These are phyloP conservation scores for Sugiyamaella novakii DNA, from an alignment of 1,139 yeast species.

Conservation along the genomic window DNA sequence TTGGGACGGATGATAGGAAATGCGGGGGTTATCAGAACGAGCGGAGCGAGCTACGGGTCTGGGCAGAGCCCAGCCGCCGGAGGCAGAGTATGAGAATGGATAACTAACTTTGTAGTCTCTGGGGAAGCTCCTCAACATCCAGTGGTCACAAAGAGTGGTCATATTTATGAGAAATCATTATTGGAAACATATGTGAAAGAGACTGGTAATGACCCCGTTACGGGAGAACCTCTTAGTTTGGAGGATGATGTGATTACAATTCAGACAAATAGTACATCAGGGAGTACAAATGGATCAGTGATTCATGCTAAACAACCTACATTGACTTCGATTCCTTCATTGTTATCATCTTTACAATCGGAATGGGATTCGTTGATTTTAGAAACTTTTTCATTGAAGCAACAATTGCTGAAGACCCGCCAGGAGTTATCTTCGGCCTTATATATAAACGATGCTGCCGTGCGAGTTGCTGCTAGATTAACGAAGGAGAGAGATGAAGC, in stretches of 20 bases:
- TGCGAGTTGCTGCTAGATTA: conserved; percentile 77
- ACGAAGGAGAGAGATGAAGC: conserved; percentile 77
- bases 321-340: conserved; percentile 72
- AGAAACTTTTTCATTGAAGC: conserved; percentile 75
- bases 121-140: conserved; percentile 71
- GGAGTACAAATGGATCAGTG: conserved; percentile 24
- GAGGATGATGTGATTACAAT: conserved; percentile 62
- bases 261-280: conserved; percentile 23
- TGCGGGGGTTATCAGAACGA: background rate
- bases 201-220: conserved; percentile 75
- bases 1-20: background rate
- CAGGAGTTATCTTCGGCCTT: conserved; percentile 76
- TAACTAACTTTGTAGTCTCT: conserved; percentile 46
- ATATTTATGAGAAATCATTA: conserved; percentile 66
- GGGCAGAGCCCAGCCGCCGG: background rate
- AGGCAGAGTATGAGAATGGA: background rate
- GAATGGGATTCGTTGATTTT: conserved; percentile 91
- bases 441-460: conserved; percentile 88
- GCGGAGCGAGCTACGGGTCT: conserved; percentile 6
- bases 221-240: conserved; percentile 57
- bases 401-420: conserved; percentile 65
- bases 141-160: conserved; percentile 74
- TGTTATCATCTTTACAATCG: conserved; percentile 73
- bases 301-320: conserved; percentile 54
- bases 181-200: conserved; percentile 64